These are phyloP conservation scores for Arthromyces matolae DNA, from an alignment of 768 basidiomycete species.

Conservation along the genomic window DNA sequence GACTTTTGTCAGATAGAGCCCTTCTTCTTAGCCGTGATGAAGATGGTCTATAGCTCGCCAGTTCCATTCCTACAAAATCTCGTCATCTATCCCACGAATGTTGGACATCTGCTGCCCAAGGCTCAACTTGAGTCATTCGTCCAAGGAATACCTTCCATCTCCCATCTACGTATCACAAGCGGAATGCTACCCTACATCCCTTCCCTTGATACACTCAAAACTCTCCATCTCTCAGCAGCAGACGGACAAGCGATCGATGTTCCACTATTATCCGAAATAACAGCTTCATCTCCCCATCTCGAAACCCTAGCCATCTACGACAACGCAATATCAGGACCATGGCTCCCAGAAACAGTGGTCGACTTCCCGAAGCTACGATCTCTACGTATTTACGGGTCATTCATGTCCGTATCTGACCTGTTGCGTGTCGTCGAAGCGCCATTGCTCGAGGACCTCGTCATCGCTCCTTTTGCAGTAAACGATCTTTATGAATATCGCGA, in stretches of 20 bases:
- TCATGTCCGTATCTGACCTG: constrained; percentile 17
- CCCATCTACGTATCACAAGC: constrained; percentile 11
- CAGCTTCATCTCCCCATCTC: constrained; percentile 8
- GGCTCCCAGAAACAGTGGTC: constrained; percentile 12
- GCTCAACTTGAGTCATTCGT: not conserved
- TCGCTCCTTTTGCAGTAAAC: constrained; percentile 11
- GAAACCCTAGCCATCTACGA: constrained; percentile 15
- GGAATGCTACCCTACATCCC: constrained; percentile 12
- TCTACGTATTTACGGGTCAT: constrained; percentile 15
- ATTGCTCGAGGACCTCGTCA: constrained; percentile 9
- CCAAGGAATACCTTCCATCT: constrained; percentile 10
- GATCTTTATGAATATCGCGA: constrained; percentile 14
- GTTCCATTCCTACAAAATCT: constrained; percentile 11
- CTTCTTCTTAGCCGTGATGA: constrained; percentile 11
- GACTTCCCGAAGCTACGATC: constrained; percentile 13
- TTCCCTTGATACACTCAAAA: constrained; percentile 7
- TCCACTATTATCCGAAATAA: constrained; percentile 6
- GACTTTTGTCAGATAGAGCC: constrained; percentile 15
- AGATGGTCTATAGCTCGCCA: constrained; percentile 1
- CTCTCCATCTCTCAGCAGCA: constrained; percentile 13
- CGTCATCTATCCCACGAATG: constrained; percentile 6
- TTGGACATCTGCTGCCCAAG: constrained; percentile 1
- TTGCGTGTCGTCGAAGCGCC: constrained; percentile 12
- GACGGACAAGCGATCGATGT: constrained; percentile 5
- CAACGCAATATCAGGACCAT: constrained; percentile 14